Base-by-base conservation (phyloP, 2,329 filamentous ascomycete species). In the Fusarium setosum region DNA sequence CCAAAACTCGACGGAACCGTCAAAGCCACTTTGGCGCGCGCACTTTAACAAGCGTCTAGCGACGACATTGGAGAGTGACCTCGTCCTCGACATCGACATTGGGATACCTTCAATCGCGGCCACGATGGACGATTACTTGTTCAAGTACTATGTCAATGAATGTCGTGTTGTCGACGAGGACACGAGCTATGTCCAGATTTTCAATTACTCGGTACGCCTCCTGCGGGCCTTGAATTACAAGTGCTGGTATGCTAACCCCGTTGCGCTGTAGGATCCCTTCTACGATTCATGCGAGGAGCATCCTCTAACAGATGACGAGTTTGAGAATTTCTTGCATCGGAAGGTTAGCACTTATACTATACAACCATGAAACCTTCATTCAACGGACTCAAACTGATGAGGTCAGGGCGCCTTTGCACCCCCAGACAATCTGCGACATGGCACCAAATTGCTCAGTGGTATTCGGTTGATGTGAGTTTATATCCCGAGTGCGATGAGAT, bases 81-180 rank as follows among this genome's bases (percentile, higher is more conserved):
- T 45, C 41, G 31, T 23, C 49, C 13, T 35, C 29, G 26, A 40
- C 34, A 44, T 40, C 18, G 23, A 53, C 23, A 32, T 59, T 13
- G 32, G 23, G 29, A 29, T 53, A 32, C 21, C 13, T 18, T 47
- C 31, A 26, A 35, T 53, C 18, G 23, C 15, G 26, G 17, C 40
- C 63, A 17, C 42, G 45, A 88, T 88, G 86, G 86, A 88, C 73
- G 83, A 88, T 68, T 88, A 86, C 72, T 81, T 88, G 75, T 88
- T 88, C 67, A 76, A 78, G 62, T 67, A 74, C 29, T 81, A 83
- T 69, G 79, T 88, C 58, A 71, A 77, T 10, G 73, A 80, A 42
- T 88, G 84, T 71, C 79, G 75, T 20, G 77, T 79, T 29, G 83
- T 88, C 45, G 61, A 74, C 4, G 86, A 89, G 74, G 76, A 75